These are phyloP conservation scores for Boletellus emodensis DNA, from an alignment of 768 basidiomycete genomes.

Conservation along the genomic window DNA sequence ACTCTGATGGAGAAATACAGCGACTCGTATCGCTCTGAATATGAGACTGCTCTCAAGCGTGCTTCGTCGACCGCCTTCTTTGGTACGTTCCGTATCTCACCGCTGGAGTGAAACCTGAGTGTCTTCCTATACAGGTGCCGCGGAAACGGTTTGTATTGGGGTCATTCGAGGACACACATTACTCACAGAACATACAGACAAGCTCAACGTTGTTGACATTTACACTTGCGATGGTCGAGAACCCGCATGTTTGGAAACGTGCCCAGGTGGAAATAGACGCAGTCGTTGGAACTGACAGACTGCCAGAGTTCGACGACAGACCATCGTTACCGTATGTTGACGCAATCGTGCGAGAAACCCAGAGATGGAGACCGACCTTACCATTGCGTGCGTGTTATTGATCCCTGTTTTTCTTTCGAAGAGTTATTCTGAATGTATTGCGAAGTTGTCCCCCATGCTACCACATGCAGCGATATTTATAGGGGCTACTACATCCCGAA, in stretches of 20 bases:
- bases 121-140: background rate
- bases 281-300: background rate
- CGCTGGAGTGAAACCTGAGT: background rate
- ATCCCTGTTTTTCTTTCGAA: background rate
- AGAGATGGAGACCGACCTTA: background rate
- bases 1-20: constrained; percentile 11
- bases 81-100: background rate
- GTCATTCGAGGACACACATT: background rate
- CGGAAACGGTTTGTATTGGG: background rate
- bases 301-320: background rate
- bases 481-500: background rate
- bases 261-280: background rate
- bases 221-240: background rate
- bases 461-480: background rate
- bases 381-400: background rate
- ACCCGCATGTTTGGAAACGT: background rate
- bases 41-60: constrained; percentile 5
- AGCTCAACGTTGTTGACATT: background rate
- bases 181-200: background rate
- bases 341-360: background rate
- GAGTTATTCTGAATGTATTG: background rate
- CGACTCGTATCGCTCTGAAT: background rate
- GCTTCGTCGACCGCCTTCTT: constrained; percentile 8
- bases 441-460: background rate
- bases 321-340: background rate